Conservation (phyloP, 352 stramenopile species). For the Globisporangium cederbergense region DNA sequence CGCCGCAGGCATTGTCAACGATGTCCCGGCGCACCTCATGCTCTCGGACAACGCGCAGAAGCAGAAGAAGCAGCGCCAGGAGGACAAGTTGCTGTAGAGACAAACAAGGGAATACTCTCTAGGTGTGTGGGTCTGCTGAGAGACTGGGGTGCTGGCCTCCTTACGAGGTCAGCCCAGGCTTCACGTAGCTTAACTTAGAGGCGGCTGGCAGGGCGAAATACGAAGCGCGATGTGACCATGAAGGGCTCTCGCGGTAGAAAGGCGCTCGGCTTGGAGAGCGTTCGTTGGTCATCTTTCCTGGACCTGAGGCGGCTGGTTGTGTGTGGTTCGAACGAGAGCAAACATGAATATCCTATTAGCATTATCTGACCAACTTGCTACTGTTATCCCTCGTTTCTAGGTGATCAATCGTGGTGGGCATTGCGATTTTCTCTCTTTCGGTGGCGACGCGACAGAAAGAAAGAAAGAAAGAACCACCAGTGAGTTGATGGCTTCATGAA, state of each 20-base stretch:
- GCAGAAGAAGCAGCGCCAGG: constrained; percentile 23
- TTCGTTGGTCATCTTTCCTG: neutral
- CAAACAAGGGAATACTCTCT: too few relatives aligned
- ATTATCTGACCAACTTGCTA: neutral
- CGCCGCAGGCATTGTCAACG: constrained; percentile 44
- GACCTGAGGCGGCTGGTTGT: neutral
- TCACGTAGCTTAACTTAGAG: neutral
- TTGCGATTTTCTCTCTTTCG: neutral
- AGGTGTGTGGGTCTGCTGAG: neutral
- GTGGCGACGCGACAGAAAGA: too few relatives aligned
- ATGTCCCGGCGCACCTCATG: constrained; percentile 63
- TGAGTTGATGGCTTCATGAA: too few relatives aligned
- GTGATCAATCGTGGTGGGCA: neutral
- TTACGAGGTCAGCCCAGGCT: neutral
- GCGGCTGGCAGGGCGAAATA: neutral
- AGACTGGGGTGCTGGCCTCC: neutral
- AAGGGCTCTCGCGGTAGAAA: too few relatives aligned
- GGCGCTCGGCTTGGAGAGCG: too few relatives aligned
- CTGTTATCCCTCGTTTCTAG: too few relatives aligned
- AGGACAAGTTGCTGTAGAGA: constrained; percentile 8
- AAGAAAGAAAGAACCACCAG: neutral
- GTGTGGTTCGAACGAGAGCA: neutral
- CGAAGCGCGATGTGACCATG: too few relatives aligned
- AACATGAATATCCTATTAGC: constrained; percentile 11
- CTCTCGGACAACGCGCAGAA: constrained; percentile 28